phyloP scores from a whole-genome alignment of 225 moss, liverwort and hornwort species.

The Asterella californica region DNA sequence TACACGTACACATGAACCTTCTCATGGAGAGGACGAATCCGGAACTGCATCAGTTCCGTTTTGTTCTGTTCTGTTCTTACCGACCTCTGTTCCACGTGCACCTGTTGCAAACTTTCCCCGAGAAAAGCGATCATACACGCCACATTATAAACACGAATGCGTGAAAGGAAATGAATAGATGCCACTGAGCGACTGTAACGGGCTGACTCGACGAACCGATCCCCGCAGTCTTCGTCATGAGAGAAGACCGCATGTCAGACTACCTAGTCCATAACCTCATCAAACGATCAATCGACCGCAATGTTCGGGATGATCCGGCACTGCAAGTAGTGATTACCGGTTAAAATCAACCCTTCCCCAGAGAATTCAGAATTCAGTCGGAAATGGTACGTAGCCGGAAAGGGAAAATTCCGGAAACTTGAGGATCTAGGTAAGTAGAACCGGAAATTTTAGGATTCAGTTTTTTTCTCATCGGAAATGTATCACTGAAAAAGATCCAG shows the following conservation, averaged over 20 bases:
- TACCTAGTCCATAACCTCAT: background rate
- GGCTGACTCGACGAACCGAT: background rate
- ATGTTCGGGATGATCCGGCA: too few relatives aligned
- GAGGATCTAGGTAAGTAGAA: too few relatives aligned
- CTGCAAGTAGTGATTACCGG: too few relatives aligned
- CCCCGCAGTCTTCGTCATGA: too few relatives aligned
- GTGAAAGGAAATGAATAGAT: background rate
- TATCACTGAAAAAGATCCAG: too few relatives aligned
- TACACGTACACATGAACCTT: background rate
- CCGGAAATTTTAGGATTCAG: too few relatives aligned
- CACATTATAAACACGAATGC: background rate
- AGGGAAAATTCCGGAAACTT: too few relatives aligned
- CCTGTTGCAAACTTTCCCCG: background rate
- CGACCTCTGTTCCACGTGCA: background rate
- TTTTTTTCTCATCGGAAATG: too few relatives aligned
- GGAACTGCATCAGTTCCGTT: background rate
- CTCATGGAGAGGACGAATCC: background rate
- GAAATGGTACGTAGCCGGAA: too few relatives aligned
- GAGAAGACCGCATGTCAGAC: background rate
- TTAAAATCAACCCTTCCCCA: too few relatives aligned
- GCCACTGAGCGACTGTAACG: background rate
- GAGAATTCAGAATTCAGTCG: too few relatives aligned
- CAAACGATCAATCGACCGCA: background rate
- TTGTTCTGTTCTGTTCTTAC: background rate
- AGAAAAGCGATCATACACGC: background rate